Conservation (phyloP, 257 asterid genomes). For the Plantago elongata region DNA sequence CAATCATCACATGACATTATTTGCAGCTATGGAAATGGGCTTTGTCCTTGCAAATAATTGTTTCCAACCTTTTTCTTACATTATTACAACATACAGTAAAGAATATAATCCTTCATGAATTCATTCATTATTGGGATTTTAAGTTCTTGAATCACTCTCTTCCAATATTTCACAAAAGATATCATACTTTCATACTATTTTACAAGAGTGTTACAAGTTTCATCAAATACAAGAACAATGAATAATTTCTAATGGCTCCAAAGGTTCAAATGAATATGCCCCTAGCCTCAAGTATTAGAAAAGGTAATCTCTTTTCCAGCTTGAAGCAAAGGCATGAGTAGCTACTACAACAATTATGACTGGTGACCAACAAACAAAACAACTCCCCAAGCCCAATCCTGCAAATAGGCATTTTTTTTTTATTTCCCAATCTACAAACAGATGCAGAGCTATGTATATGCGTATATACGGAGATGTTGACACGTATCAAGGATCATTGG, state of each 20-base stretch:
- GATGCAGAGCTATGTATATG: slow-evolving; percentile 22
- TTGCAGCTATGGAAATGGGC: slow-evolving; percentile 14
- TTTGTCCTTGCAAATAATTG: slow-evolving; percentile 10
- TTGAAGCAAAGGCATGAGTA: slow-evolving; percentile 23
- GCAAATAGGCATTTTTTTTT: slow-evolving; percentile 40
- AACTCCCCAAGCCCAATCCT: slow-evolving; percentile 30
- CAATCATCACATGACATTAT: slow-evolving; percentile 22
- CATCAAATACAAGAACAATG: slow-evolving; percentile 23
- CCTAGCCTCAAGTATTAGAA: slow-evolving; percentile 24
- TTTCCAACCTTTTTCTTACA: slow-evolving; percentile 13
- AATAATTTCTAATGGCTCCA: slow-evolving; percentile 25
- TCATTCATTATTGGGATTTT: slow-evolving; percentile 10
- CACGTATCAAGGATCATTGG: slow-evolving; percentile 38
- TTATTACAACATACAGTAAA: slow-evolving; percentile 2
- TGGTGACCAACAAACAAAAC: slow-evolving; percentile 13
- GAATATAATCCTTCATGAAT: slow-evolving; percentile 16
- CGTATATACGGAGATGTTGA: slow-evolving; percentile 12
- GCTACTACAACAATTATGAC: slow-evolving; percentile 21
- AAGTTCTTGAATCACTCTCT: slow-evolving; percentile 24
- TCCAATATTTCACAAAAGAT: slow-evolving; percentile 1
- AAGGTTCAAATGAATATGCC: slow-evolving; percentile 31
- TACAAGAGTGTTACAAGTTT: slow-evolving; percentile 14
- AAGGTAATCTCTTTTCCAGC: slow-evolving; percentile 20
- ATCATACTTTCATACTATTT: slow-evolving; percentile 10
- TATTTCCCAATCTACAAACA: slow-evolving; percentile 35